Conservation (phyloP, 2,329 filamentous ascomycete genomes). For the Rasamsonia emersonii region DNA sequence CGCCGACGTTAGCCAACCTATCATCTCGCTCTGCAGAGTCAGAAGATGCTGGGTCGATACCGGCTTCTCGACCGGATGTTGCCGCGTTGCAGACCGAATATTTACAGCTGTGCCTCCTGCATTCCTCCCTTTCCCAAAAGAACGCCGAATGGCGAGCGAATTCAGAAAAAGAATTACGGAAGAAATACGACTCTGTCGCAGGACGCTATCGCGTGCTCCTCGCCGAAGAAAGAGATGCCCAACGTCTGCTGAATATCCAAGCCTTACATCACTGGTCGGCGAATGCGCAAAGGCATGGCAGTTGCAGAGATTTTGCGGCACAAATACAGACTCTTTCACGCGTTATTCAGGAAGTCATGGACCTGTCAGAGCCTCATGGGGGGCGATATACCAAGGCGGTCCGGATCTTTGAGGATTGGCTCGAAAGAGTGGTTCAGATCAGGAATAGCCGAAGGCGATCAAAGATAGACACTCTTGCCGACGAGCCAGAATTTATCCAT, state of each 20-base stretch:
- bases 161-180: slow-evolving; percentile 21
- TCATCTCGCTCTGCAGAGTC: slow-evolving; percentile 11
- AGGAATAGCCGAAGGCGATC: slow-evolving; percentile 8
- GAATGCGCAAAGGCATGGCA: slow-evolving; percentile 20
- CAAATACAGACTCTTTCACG: slow-evolving; percentile 33
- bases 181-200: slow-evolving; percentile 27
- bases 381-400: slow-evolving; percentile 24
- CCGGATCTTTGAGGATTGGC: slow-evolving; percentile 29
- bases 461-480: neutral
- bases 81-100: slow-evolving; percentile 34
- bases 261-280: slow-evolving; percentile 26
- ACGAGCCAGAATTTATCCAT: slow-evolving; percentile 22
- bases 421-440: slow-evolving; percentile 20
- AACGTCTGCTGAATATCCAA: slow-evolving; percentile 26
- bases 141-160: slow-evolving; percentile 23
- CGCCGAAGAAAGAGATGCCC: slow-evolving; percentile 23
- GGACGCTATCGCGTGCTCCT: slow-evolving; percentile 23
- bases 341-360: slow-evolving; percentile 29
- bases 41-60: slow-evolving; percentile 11
- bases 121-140: slow-evolving; percentile 21
- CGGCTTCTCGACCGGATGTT: slow-evolving; percentile 26
- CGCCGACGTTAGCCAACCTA: slow-evolving; percentile 12
- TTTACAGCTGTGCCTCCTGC: slow-evolving; percentile 34
- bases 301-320: slow-evolving; percentile 21
- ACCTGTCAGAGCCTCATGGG: slow-evolving; percentile 18